phyloP scores from a whole-genome alignment of 305 asterid species.

The Lippia alba region DNA sequence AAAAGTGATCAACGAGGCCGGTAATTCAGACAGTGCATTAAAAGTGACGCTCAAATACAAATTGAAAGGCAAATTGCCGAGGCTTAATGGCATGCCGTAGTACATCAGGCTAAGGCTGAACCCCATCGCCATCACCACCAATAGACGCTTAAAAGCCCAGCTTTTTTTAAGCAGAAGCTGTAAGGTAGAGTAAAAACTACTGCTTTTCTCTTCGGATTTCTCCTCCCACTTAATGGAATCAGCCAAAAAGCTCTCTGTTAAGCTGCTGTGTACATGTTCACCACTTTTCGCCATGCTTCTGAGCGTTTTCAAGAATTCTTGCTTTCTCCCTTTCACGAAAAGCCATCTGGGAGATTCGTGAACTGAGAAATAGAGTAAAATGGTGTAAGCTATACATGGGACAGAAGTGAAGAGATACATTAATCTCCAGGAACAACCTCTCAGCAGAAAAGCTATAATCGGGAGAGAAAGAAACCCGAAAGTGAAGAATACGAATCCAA shows the following conservation, averaged over 20 bases:
- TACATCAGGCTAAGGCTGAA: conserved; percentile 48
- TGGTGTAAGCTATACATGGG: conserved; percentile 45
- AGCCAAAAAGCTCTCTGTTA: conserved; percentile 23
- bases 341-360: conserved; percentile 64
- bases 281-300: conserved; percentile 22
- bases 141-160: conserved; percentile 38
- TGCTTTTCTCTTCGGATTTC: conserved; percentile 3
- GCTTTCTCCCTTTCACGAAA: conserved; percentile 35
- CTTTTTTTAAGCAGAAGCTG: conserved; percentile 32
- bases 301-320: conserved; percentile 39
- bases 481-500: conserved; percentile 44
- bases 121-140: conserved; percentile 26
- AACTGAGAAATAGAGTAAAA: conserved; percentile 38
- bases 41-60: conserved; percentile 42
- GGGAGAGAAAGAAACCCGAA: conserved; percentile 62
- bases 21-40: conserved; percentile 40
- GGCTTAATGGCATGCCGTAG: conserved; percentile 54
- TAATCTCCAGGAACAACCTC: conserved; percentile 49
- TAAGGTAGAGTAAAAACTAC: conserved; percentile 26
- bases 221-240: conserved; percentile 19
- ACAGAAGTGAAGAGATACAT: conserved; percentile 48
- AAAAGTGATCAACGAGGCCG: conserved; percentile 29
- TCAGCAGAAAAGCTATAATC: conserved; percentile 35
- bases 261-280: not conserved
- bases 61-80: conserved; percentile 38